These are phyloP conservation scores for Thielaviopsis musarum DNA, from an alignment of 2,329 filamentous ascomycete genomes.

Conservation along the genomic window DNA sequence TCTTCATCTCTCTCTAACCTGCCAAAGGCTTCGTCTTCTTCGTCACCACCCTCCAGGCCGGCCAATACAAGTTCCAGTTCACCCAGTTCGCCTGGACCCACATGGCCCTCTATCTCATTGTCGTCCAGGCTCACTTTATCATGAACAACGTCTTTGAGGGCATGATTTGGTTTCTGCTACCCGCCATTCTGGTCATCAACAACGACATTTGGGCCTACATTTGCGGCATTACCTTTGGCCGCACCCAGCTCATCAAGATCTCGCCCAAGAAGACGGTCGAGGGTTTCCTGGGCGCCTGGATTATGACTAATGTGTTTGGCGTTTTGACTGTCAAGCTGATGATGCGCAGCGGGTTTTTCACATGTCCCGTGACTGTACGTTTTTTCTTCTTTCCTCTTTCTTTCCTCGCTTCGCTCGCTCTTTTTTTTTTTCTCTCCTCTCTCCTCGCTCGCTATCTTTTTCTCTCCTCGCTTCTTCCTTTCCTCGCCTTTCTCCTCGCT, in stretches of 20 bases:
- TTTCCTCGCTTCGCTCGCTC: neutral
- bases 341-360: constrained; percentile 89
- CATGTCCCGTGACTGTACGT: constrained; percentile 77
- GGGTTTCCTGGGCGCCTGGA: constrained; percentile 90
- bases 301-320: constrained; percentile 82
- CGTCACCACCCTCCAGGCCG: constrained; percentile 82
- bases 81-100: constrained; percentile 99
- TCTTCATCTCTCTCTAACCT: constrained; percentile 13
- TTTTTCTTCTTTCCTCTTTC: neutral
- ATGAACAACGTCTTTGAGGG: constrained; percentile 99
- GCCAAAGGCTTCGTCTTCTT: constrained; percentile 86
- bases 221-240: constrained; percentile 90
- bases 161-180: constrained; percentile 99
- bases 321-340: constrained; percentile 68
- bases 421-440: neutral
- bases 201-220: constrained; percentile 99
- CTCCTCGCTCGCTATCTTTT: neutral
- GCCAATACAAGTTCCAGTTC: constrained; percentile 96
- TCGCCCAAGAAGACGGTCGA: constrained; percentile 99
- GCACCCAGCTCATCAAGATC: constrained; percentile 91
- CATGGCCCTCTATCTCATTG: constrained; percentile 95
- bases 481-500: constrained; percentile 2
- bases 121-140: constrained; percentile 95
- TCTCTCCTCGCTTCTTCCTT: neutral
- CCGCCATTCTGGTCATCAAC: constrained; percentile 85